Base-by-base conservation (phyloP, 2,329 filamentous ascomycete species). In the Cladosporium colombiae region DNA sequence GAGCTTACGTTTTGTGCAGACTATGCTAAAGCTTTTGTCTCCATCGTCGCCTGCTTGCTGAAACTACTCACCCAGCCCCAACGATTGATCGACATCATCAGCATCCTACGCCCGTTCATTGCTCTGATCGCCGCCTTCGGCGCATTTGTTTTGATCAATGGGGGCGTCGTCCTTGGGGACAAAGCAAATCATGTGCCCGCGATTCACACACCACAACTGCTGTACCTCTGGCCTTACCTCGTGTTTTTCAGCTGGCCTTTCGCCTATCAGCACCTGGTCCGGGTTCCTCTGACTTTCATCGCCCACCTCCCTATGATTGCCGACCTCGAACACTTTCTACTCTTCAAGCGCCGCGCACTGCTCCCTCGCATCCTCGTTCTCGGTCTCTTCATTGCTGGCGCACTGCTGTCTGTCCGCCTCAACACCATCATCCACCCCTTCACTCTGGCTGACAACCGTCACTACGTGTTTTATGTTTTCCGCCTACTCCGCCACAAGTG, bases 381-480 rank as follows among this genome's bases (percentile, higher is more conserved):
- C 0, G 18, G 80, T 3, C 65, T 72, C 23, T 77, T 80, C 60
- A 68, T 81, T 10, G 69, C 77, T 6, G 40, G 81, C 10, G 85
- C 84, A 70, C 72, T 83, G 21, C 72, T 76, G 7, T 78, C 83
- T 2, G 88, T 97, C 27, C 86, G 87, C 68, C 90, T 86, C 83
- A 98, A 97, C 83, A 99, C 95, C 37, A 90, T 97, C 68, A 86
- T 98, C 52, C 95, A 99, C 74, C 94, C 95, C 0, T 99, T 98
- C 76, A 97, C 93, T 0, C 85, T 98, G 0, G 95, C 95, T 37
- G 95, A 99, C 78, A 99, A 99, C 78, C 85, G 95, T 2, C 95
- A 99, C 77, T 99, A 97, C 81, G 90, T 96, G 77, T 99, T 99
- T 78, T 99, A 99, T 80, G 83, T 96, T 67, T 99, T 99, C 82